phyloP scores from a whole-genome alignment of 108 stramenopile species.

The Hondaea fermentalgiana region DNA sequence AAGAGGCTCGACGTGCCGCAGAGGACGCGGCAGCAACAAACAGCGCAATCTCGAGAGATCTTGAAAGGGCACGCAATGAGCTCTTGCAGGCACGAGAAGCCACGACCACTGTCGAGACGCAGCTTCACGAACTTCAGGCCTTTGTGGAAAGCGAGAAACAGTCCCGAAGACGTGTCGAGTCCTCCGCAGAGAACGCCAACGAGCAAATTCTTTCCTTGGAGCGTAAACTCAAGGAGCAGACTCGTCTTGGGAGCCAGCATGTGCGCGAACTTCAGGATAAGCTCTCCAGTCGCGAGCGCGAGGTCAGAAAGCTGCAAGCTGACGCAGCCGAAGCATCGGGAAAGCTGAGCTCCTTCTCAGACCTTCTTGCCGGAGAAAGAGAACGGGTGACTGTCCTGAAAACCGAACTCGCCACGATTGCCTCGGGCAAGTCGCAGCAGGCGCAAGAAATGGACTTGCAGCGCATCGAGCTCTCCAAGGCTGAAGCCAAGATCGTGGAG shows the following conservation, averaged over 20 bases:
- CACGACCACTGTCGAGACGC: background rate
- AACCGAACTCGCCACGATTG: background rate
- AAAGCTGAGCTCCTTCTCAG: background rate
- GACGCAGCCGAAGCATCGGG: background rate
- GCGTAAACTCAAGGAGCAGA: background rate
- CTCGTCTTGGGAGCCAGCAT: background rate
- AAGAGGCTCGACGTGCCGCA: background rate
- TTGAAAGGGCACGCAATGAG: background rate
- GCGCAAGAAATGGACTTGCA: background rate
- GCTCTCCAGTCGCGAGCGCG: background rate
- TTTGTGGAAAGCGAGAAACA: background rate
- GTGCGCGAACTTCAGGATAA: background rate
- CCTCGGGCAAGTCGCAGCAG: background rate
- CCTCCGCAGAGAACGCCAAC: background rate
- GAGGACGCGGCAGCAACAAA: background rate
- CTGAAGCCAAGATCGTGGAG: background rate
- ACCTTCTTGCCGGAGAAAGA: background rate
- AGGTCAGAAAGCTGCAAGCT: background rate
- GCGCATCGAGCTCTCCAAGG: background rate
- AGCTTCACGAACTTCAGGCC: background rate
- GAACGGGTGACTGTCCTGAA: background rate
- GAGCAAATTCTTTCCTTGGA: background rate
- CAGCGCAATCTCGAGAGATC: background rate
- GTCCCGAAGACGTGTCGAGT: background rate
- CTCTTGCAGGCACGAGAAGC: background rate